These are phyloP conservation scores for Aspergillus fumigatus DNA, from an alignment of 2,329 filamentous ascomycete genomes.

Conservation along the genomic window DNA sequence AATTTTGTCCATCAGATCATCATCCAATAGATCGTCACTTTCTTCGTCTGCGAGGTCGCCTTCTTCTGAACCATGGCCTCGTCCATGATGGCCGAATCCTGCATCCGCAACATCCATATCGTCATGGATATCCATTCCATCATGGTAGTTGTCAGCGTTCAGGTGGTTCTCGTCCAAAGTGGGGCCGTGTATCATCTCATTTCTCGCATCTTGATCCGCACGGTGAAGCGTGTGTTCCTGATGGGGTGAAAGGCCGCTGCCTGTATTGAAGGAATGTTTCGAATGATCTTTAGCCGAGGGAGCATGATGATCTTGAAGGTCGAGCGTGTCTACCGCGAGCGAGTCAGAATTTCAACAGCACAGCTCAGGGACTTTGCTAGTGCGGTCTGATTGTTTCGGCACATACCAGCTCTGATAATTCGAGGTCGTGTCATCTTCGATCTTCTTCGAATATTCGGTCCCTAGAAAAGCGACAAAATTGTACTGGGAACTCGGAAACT, in stretches of 20 bases:
- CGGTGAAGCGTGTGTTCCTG: constrained; percentile 81
- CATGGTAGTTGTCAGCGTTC: constrained; percentile 28
- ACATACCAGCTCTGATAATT: constrained; percentile 44
- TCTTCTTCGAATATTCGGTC: constrained; percentile 2
- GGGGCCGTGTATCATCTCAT: constrained; percentile 65
- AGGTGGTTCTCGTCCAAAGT: constrained; percentile 54
- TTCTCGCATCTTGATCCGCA: constrained; percentile 69
- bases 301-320: constrained; percentile 78
- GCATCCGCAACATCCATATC: constrained; percentile 26
- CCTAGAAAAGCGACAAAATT: background rate
- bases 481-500: background rate
- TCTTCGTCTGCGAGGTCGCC: constrained; percentile 60
- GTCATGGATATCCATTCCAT: constrained; percentile 29
- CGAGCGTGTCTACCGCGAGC: constrained; percentile 71
- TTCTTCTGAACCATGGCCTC: constrained; percentile 36
- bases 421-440: constrained; percentile 40
- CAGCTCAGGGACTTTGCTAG: background rate
- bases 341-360: constrained; percentile 6
- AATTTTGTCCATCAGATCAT: constrained; percentile 98
- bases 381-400: background rate
- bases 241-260: constrained; percentile 64
- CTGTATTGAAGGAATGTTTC: constrained; percentile 49
- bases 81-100: constrained; percentile 18
- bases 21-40: constrained; percentile 66
- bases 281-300: constrained; percentile 82